These are phyloP conservation scores for Ganoderma sp. DNA, from an alignment of 1,284 basidiomycete species.

Conservation along the genomic window DNA sequence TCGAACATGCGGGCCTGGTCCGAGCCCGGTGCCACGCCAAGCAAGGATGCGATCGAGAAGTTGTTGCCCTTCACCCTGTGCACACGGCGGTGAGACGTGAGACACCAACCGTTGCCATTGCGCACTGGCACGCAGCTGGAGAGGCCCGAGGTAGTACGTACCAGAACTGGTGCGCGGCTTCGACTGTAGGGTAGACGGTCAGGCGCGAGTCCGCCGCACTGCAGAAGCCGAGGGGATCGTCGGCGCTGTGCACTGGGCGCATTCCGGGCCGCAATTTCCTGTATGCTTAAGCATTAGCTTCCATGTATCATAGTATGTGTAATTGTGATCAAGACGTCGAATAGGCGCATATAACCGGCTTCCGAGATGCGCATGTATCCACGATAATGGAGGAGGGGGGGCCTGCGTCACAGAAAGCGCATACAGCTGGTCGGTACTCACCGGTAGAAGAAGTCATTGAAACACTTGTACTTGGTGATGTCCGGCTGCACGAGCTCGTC, in stretches of 20 bases:
- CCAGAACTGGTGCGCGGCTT: slow-evolving; percentile 74
- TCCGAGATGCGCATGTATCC: not conserved
- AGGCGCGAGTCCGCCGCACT: slow-evolving; percentile 79
- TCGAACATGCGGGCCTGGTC: slow-evolving; percentile 50
- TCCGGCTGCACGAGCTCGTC: slow-evolving; percentile 73
- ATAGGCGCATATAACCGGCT: not conserved
- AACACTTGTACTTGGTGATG: slow-evolving; percentile 64
- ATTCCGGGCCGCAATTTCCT: slow-evolving; percentile 69
- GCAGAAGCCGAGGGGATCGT: slow-evolving; percentile 61
- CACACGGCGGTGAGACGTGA: not conserved
- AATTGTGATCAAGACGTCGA: not conserved
- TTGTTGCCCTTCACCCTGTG: slow-evolving; percentile 79
- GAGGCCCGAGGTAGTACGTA: not conserved
- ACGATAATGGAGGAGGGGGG: not conserved
- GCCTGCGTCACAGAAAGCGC: not conserved
- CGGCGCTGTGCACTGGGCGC: slow-evolving; percentile 67
- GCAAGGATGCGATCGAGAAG: slow-evolving; percentile 70
- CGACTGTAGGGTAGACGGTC: slow-evolving; percentile 67
- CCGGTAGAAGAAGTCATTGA: slow-evolving; percentile 86
- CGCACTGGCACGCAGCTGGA: no score
- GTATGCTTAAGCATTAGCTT: not conserved
- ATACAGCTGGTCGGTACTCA: slow-evolving; percentile 24
- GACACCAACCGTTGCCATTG: not conserved
- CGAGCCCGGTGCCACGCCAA: slow-evolving; percentile 50
- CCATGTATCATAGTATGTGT: not conserved